These are phyloP conservation scores for Endogone sp. DNA, from an alignment of 192 early-diverging fungal species.

Conservation along the genomic window DNA sequence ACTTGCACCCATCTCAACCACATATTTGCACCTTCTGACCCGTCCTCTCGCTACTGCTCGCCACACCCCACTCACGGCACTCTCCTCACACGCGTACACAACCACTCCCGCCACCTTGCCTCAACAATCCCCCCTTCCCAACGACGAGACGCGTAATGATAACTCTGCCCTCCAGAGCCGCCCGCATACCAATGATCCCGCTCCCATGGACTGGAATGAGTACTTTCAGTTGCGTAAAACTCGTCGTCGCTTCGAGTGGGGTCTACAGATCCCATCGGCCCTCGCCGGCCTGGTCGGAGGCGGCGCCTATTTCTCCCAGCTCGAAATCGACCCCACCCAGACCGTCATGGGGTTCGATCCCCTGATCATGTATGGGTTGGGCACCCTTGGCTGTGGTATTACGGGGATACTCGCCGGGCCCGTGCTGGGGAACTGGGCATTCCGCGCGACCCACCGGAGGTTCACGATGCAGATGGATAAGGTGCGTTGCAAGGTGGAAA, in stretches of 20 bases:
- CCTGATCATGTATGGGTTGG: constrained; percentile 47
- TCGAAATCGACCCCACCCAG: constrained; percentile 58
- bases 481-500: constrained; percentile 14
- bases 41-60: neutral
- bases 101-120: neutral
- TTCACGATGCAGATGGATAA: constrained; percentile 40
- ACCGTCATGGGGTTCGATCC: constrained; percentile 68
- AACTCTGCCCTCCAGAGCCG: too few relatives aligned
- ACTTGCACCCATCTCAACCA: neutral
- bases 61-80: neutral
- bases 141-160: neutral
- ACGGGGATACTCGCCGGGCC: constrained; percentile 63
- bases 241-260: constrained; percentile 59
- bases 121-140: neutral
- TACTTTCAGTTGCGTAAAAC: constrained; percentile 63
- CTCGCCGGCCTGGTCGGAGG: constrained; percentile 28
- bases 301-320: constrained; percentile 49
- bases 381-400: constrained; percentile 52
- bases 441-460: constrained; percentile 47
- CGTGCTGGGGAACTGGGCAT: constrained; percentile 55
- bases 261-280: constrained; percentile 42
- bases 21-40: neutral
- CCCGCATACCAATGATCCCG: neutral
- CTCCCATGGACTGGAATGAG: constrained; percentile 40
- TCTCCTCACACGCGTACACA: neutral